Conservation (phyloP, 257 asterid genomes). For the Capsicum pubescens region DNA sequence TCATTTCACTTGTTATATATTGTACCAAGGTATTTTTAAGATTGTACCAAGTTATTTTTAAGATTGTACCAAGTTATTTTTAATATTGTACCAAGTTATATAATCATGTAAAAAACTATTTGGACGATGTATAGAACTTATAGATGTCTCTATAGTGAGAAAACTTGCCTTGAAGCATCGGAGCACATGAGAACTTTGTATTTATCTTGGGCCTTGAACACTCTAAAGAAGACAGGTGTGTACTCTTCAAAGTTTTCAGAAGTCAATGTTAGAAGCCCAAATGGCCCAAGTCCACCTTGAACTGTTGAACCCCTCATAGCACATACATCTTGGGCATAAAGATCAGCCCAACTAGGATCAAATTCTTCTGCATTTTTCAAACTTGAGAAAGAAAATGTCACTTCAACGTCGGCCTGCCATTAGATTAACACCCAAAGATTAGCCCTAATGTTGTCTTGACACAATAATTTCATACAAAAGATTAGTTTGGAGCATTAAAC, state of each 20-base stretch:
- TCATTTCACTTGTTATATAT: too few species aligned
- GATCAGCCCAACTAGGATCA: background rate
- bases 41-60: too few species aligned
- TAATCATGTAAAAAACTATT: too few species aligned
- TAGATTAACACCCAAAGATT: background rate
- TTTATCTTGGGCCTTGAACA: background rate
- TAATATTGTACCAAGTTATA: too few species aligned
- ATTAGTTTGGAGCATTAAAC: too few species aligned
- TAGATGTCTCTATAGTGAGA: background rate
- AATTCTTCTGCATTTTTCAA: background rate
- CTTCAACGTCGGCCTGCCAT: background rate
- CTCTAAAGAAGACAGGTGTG: background rate
- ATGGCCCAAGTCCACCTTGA: constrained; percentile 10
- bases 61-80: too few species aligned
- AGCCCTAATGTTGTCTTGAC: background rate
- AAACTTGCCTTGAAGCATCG: background rate
- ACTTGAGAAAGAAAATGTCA: background rate
- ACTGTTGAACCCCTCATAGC: background rate
- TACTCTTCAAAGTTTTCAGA: background rate
- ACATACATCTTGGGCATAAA: constrained; percentile 13
- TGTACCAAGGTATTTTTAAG: too few species aligned
- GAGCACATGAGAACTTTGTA: constrained; percentile 6
- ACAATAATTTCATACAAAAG: too few species aligned
- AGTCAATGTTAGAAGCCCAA: background rate
- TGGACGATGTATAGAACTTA: too few species aligned